Evolutionary conservation across 1,284 basidiomycete genomes (phyloP).

Genomic region (Puccinia polysora): DNA sequence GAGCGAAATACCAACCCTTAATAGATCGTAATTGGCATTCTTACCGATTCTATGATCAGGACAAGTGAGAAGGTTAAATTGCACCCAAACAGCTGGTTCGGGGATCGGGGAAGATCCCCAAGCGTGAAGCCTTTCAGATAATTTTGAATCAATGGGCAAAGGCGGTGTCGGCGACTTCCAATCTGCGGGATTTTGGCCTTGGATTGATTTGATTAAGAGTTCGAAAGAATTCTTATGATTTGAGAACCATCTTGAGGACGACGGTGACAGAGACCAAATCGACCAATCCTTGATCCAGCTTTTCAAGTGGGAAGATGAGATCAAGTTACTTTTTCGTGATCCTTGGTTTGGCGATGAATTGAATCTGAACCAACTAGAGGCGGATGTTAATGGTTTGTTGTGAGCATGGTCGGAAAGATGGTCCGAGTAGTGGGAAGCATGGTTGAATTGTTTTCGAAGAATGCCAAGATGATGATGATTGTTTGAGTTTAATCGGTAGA

Average conservation of each 20-base stretch:
- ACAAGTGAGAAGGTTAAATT: constrained; percentile 47
- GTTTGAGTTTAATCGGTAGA: constrained; percentile 1
- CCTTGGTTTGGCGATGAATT: no score
- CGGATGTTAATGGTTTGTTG: no score
- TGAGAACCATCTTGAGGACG: constrained; percentile 17
- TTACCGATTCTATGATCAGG: constrained; percentile 36
- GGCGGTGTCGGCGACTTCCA: constrained; percentile 49
- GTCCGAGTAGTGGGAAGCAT: no score
- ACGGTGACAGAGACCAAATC: constrained; percentile 1
- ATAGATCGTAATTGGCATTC: constrained; percentile 32
- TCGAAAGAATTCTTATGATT: background rate
- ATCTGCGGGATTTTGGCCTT: background rate
- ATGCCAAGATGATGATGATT: background rate
- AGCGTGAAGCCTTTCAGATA: constrained; percentile 53
- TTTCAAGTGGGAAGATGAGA: no score
- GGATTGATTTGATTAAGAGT: background rate
- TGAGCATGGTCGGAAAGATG: no score
- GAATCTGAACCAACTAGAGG: no score
- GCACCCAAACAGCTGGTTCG: constrained; percentile 49
- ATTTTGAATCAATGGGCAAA: constrained; percentile 53
- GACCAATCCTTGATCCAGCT: no score
- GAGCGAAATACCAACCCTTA: constrained; percentile 6
- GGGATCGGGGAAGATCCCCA: constrained; percentile 54
- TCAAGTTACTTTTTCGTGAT: no score
- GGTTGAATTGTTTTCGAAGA: background rate